Conservation (phyloP, 768 basidiomycete species). For the Phylloporus scabripes region DNA sequence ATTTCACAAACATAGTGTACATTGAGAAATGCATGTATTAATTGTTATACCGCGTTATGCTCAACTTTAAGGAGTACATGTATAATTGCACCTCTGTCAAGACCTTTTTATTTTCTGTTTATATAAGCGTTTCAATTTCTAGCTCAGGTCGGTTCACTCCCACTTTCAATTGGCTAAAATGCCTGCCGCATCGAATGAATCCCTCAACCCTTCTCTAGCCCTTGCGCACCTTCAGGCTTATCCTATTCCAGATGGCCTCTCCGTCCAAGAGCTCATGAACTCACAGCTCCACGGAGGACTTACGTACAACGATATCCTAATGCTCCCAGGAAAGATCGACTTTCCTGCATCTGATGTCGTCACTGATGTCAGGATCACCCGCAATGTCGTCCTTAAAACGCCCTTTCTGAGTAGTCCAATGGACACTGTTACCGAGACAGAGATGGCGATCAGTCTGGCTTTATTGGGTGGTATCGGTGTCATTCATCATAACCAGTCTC, state of each 20-base stretch:
- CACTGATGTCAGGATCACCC: slow-evolving; percentile 83
- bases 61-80: no score
- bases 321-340: slow-evolving; percentile 93
- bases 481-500: slow-evolving; percentile 91
- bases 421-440: slow-evolving; percentile 97
- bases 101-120: no score
- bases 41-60: no score
- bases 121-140: no score
- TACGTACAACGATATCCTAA: slow-evolving; percentile 95
- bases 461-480: slow-evolving; percentile 96
- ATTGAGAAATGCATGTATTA: not conserved
- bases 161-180: slow-evolving; percentile 26
- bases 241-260: slow-evolving; percentile 71
- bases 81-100: no score
- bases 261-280: slow-evolving; percentile 83
- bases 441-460: slow-evolving; percentile 92
- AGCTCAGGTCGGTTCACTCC: no score
- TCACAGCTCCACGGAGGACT: slow-evolving; percentile 81
- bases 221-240: slow-evolving; percentile 74
- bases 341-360: slow-evolving; percentile 78
- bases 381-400: slow-evolving; percentile 87
- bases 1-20: not conserved
- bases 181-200: slow-evolving; percentile 29
- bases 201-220: slow-evolving; percentile 68
- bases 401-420: slow-evolving; percentile 98